Conservation (phyloP, 495 filamentous ascomycete genomes). For the Baudoinia panamericana region DNA sequence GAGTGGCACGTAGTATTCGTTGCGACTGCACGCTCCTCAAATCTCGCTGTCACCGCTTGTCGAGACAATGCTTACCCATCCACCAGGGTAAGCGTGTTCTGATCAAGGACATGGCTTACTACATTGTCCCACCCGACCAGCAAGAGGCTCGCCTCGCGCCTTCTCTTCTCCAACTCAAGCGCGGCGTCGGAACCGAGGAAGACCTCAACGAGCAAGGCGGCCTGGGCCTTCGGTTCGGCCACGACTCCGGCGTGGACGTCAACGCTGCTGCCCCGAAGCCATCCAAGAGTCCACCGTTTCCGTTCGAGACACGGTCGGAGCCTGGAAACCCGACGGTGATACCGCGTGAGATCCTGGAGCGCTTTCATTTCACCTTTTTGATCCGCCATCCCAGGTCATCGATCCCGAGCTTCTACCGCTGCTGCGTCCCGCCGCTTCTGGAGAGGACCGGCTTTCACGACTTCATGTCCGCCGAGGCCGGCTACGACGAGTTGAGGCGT, state of each 20-base stretch:
- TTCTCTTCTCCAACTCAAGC: constrained; percentile 46
- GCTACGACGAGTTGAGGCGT: constrained; percentile 73
- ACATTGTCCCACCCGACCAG: constrained; percentile 63
- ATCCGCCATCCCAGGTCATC: constrained; percentile 83
- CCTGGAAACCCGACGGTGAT: constrained; percentile 71
- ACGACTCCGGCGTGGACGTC: constrained; percentile 14
- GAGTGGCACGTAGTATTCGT: no score
- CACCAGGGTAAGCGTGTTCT: constrained; percentile 68
- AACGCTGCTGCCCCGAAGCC: constrained; percentile 23
- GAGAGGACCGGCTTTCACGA: constrained; percentile 69
- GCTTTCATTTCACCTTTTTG: constrained; percentile 92
- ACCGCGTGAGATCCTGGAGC: constrained; percentile 49
- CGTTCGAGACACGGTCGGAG: constrained; percentile 44
- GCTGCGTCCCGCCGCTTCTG: constrained; percentile 80
- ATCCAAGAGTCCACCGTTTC: constrained; percentile 35
- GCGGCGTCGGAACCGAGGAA: constrained; percentile 45
- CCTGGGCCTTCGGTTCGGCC: constrained; percentile 9
- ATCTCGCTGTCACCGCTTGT: background rate
- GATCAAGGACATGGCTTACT: constrained; percentile 95
- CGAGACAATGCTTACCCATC: constrained; percentile 20
- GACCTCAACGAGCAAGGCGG: constrained; percentile 23
- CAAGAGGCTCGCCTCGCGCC: constrained; percentile 58
- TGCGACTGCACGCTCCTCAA: no score
- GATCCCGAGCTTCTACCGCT: constrained; percentile 87
- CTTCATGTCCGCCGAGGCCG: constrained; percentile 77